Percentiles rank a stretch among this genome's conserved stretches.
Evolutionary conservation across 495 filamentous ascomycete genomes (phyloP).

Genomic region (Aspergillus ostianus): DNA sequence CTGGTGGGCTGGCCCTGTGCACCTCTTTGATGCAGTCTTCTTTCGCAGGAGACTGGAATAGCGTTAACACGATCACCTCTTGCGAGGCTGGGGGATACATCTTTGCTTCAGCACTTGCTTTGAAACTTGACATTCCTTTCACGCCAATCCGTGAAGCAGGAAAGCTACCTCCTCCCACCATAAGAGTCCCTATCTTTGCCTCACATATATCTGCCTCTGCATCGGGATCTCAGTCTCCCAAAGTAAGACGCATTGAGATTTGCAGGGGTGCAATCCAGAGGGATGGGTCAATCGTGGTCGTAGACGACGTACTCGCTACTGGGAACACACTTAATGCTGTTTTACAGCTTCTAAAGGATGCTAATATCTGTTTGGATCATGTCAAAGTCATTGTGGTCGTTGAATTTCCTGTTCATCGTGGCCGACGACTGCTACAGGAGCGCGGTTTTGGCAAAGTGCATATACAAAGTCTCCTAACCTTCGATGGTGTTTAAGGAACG

Average conservation of each 20-base stretch:
- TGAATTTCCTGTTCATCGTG: slow-evolving; percentile 61
- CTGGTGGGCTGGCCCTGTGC: slow-evolving; percentile 52
- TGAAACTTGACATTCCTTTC: slow-evolving; percentile 45
- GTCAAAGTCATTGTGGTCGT: slow-evolving; percentile 57
- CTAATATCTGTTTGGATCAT: slow-evolving; percentile 41
- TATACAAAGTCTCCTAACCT: slow-evolving; percentile 60
- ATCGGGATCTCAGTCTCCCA: slow-evolving; percentile 27
- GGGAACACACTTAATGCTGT: slow-evolving; percentile 60
- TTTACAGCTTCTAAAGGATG: slow-evolving; percentile 49
- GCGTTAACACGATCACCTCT: slow-evolving; percentile 46
- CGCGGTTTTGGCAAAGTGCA: slow-evolving; percentile 55
- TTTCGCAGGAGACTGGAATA: slow-evolving; percentile 50
- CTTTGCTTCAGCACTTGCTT: slow-evolving; percentile 55
- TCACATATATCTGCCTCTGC: slow-evolving; percentile 56
- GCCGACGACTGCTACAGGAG: slow-evolving; percentile 50
- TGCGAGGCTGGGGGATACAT: slow-evolving; percentile 61
- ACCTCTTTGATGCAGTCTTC: slow-evolving; percentile 49
- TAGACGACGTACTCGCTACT: slow-evolving; percentile 65
- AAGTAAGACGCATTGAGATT: slow-evolving; percentile 53
- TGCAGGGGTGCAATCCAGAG: slow-evolving; percentile 41
- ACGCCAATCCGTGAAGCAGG: slow-evolving; percentile 56
- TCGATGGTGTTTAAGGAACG: slow-evolving; percentile 27
- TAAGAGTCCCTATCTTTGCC: slow-evolving; percentile 47
- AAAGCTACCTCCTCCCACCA: slow-evolving; percentile 58
- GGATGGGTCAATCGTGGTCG: slow-evolving; percentile 52